Conservation (phyloP, 2,329 filamentous ascomycete genomes). For the Albifimbria verrucaria region DNA sequence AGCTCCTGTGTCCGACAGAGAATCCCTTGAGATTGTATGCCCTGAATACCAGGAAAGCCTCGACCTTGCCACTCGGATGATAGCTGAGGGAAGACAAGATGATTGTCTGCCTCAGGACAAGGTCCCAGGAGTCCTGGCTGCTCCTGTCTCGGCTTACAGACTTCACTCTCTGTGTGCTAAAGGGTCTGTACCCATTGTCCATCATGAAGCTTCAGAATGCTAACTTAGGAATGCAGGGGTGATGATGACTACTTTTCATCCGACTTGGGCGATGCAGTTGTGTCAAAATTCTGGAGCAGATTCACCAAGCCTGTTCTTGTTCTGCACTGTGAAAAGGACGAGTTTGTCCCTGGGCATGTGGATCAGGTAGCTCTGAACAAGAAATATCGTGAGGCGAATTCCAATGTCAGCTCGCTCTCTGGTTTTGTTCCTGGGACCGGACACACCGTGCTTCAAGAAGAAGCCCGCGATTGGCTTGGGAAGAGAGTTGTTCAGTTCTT, state of each 20-base stretch:
- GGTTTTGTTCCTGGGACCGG: constrained; percentile 50
- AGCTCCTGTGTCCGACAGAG: constrained; percentile 74
- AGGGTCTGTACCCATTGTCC: constrained; percentile 41
- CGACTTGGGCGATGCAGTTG: constrained; percentile 58
- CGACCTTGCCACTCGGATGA: constrained; percentile 49
- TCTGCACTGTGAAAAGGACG: constrained; percentile 63
- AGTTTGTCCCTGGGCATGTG: constrained; percentile 56
- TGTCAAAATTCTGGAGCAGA: constrained; percentile 63
- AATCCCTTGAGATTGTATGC: constrained; percentile 51
- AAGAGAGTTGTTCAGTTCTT: constrained; percentile 46
- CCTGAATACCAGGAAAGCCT: constrained; percentile 43
- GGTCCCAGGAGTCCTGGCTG: constrained; percentile 36
- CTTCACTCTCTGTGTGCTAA: constrained; percentile 46
- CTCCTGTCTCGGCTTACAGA: constrained; percentile 50
- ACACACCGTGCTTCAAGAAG: constrained; percentile 45
- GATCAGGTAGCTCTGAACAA: constrained; percentile 56
- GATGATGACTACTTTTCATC: constrained; percentile 89
- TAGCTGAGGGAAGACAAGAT: constrained; percentile 49
- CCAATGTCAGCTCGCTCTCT: constrained; percentile 46
- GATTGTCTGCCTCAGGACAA: constrained; percentile 51
- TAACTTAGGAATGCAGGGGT: constrained; percentile 43
- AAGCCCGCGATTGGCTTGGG: constrained; percentile 47
- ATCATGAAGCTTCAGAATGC: background rate
- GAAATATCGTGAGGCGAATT: constrained; percentile 50
- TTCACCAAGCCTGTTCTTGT: constrained; percentile 60